phyloP scores from a whole-genome alignment of 805 yeast genomes.

The Vanderwaltozyma yarrowii region DNA sequence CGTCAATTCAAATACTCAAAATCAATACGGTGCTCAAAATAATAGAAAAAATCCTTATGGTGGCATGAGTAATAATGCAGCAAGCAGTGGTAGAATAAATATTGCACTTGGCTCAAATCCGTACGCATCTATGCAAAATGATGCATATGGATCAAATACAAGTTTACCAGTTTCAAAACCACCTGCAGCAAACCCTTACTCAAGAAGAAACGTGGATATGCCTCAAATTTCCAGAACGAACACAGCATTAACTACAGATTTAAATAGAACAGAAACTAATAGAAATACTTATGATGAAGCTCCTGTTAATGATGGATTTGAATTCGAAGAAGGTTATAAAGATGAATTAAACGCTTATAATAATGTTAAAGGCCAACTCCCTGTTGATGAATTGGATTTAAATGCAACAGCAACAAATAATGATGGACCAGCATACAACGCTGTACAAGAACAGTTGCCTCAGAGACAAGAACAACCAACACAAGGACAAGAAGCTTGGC shows the following conservation, averaged over 20 bases:
- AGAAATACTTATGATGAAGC: conserved; percentile 5
- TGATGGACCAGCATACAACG: conserved; percentile 17
- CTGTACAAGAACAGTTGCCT: conserved; percentile 4
- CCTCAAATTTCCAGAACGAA: background rate
- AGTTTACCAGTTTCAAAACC: background rate
- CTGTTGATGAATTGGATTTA: conserved; percentile 3
- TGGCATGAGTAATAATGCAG: background rate
- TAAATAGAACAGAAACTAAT: conserved; percentile 1
- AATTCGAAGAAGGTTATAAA: conserved; percentile 12
- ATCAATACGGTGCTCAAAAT: background rate
- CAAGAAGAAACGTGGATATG: background rate
- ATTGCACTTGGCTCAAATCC: conserved; percentile 2
- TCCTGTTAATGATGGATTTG: conserved; percentile 9
- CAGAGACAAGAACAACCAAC: conserved; percentile 10
- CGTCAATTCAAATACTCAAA: background rate
- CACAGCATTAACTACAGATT: background rate
- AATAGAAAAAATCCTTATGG: background rate
- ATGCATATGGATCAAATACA: background rate
- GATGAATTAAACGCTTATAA: background rate
- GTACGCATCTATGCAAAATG: conserved; percentile 3
- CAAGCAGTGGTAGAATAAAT: conserved; percentile 3
- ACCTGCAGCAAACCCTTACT: background rate
- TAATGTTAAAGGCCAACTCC: background rate
- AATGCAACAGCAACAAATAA: conserved; percentile 2
- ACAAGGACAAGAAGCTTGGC: conserved; percentile 15